phyloP scores from a whole-genome alignment of 2,329 filamentous ascomycete species.

The Tolypocladium cylindrosporum region DNA sequence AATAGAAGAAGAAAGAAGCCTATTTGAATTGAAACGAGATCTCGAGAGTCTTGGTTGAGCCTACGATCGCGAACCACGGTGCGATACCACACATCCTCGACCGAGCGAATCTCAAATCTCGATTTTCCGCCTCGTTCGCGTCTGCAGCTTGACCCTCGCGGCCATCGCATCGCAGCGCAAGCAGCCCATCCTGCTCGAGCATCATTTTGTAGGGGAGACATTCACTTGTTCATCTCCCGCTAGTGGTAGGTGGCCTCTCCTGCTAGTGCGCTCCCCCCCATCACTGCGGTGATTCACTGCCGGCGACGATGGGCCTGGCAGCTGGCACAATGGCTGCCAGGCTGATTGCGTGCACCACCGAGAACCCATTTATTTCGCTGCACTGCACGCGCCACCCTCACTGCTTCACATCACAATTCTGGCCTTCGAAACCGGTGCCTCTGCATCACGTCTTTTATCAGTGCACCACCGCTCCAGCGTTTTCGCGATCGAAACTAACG shows the following conservation, averaged over 20 bases:
- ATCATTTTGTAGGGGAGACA: constrained; percentile 69
- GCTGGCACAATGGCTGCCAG: background rate
- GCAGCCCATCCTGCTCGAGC: constrained; percentile 17
- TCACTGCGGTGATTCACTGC: constrained; percentile 8
- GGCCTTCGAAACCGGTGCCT: background rate
- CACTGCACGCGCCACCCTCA: background rate
- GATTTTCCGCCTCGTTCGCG: constrained; percentile 2
- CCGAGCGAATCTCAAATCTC: background rate
- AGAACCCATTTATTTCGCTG: too few relatives aligned
- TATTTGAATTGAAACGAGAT: constrained; percentile 18
- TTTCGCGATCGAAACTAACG: constrained; percentile 1
- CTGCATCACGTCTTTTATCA: background rate
- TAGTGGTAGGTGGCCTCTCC: constrained; percentile 43
- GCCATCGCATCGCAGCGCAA: constrained; percentile 12
- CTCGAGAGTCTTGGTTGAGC: constrained; percentile 13
- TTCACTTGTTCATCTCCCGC: constrained; percentile 96
- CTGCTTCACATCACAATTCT: background rate
- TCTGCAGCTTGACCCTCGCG: constrained; percentile 9
- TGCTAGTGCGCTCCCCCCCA: constrained; percentile 24
- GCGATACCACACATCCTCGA: background rate
- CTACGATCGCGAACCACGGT: background rate
- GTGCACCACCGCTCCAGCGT: background rate
- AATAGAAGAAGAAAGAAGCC: constrained; percentile 13
- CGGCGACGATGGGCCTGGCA: background rate
- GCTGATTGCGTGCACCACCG: background rate